Evolutionary conservation across 345 rosid genomes (phyloP), one percentile per base, ranked within the genome.

Genomic region (Boechera divaricarpa): DNA sequence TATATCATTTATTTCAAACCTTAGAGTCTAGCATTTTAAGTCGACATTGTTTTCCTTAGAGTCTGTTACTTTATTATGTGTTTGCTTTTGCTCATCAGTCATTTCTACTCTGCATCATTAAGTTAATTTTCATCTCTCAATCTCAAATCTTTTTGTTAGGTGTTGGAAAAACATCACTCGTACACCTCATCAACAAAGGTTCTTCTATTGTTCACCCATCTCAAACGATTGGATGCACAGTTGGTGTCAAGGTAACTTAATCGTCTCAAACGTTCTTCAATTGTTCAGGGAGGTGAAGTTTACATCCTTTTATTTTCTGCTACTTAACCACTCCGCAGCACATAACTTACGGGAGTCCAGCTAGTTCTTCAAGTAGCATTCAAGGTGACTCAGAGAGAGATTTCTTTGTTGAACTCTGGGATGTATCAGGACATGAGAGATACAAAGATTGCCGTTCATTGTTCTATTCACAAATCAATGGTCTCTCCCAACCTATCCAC

Each of bases 371-470:
- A 29, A 91, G 82, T 80, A 96, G 93, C 85, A 75, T 89, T 72
- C 91, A 85, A 82, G 97, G 97, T 71, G 98, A 96, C 76, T 54
- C 89, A 26, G 97, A 91, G 80, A 87, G 99, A 87, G 99, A 96
- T 73, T 93, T 96, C 86, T 96, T 96, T 81, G 84, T 93, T 59
- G 99, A 96, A 83, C 96, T 96, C 5, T 96, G 99, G 99, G 99
- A 96, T 81, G 88, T 96, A 61, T 96, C 98, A 32, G 98, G 99
- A 21, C 99, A 96, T 62, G 99, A 96, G 5, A 86, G 98, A 72
- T 96, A 96, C 85, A 96, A 91, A 87, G 98, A 91, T 76, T 93
- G 98, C 57, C 90, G 99, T 12, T 86, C 99, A 53, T 82, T 93
- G 16, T 96, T 96, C 84, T 96, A 96, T 80, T 93, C 99, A 29